Evolutionary conservation across 495 filamentous ascomycete genomes (phyloP), one percentile per base, ranked within the genome.

Genomic region (Penicillium argentinense): DNA sequence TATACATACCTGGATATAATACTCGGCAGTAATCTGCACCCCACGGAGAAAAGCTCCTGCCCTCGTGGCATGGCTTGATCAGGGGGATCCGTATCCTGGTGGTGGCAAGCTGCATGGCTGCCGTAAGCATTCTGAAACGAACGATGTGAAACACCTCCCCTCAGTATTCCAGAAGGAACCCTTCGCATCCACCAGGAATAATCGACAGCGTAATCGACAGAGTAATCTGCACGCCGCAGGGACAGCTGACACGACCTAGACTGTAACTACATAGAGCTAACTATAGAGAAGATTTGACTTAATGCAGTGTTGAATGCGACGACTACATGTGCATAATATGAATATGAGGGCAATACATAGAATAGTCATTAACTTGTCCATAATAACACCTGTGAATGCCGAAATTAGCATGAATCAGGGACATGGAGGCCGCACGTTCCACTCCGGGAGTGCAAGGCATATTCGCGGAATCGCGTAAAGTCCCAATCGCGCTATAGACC

Each of bases 81-180:
- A 27, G 38, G 38, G 38, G 23, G 6, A 25, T 14, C 21, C 22
- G n/a, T n/a, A 41, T 41, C 38, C 23, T 11, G 38, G n/a, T 26
- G 16, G 13, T 41, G 29, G 29, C 29, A 33, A 33, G n/a, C 12
- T 16, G 29, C 29, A 33, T n/a, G 13, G 29, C n/a, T 14, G 13
- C 29, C 29, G 13, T 33, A 33, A 7, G 29, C 29, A 33, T 42
- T 27, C 39, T 42, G 39, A 42, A 42, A 42, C 39, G 22, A 6
- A 9, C 39, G 16, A 30, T 26, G 16, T 36, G 29, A 33, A 33
- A 33, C 29, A 7, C 4, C 8, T 33, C 28, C 32, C n/a, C 9
- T 32, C 38, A 36, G 37, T 39, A 53, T 53, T 53, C 49, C 46
- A 39, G 49, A 53, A 53, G 45, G 30, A 32, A 42, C 38, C 43